Evolutionary conservation across 2,329 filamentous ascomycete genomes (phyloP).

Genomic region (Zymoseptoria brevis): DNA sequence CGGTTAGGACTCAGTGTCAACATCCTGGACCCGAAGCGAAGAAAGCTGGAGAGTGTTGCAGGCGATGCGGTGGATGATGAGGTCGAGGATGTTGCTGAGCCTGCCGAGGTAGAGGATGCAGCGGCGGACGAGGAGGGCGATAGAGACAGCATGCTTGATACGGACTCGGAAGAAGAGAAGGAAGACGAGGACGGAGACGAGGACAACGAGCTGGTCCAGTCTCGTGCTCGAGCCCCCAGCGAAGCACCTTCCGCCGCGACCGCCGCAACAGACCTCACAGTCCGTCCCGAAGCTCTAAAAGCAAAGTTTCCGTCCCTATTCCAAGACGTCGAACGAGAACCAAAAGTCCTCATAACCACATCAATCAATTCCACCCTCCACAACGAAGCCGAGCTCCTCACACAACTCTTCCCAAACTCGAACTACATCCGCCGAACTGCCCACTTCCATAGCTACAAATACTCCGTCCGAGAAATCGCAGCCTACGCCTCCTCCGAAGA

Average conservation of each 20-base stretch:
- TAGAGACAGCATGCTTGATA: slow-evolving; percentile 71
- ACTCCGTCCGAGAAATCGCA: slow-evolving; percentile 83
- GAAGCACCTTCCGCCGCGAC: slow-evolving; percentile 44
- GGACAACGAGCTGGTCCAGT: slow-evolving; percentile 14
- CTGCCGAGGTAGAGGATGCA: slow-evolving; percentile 10
- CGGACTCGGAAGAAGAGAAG: slow-evolving; percentile 41
- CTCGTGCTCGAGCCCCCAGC: slow-evolving; percentile 26
- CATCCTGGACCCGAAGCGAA: slow-evolving; percentile 39
- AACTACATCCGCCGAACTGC: slow-evolving; percentile 77
- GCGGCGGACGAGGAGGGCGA: slow-evolving; percentile 39
- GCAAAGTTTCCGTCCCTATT: slow-evolving; percentile 56
- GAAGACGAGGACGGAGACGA: slow-evolving; percentile 40
- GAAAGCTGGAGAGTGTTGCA: slow-evolving; percentile 31
- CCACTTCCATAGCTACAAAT: slow-evolving; percentile 81
- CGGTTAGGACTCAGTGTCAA: slow-evolving; percentile 37
- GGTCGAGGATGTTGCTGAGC: slow-evolving; percentile 16
- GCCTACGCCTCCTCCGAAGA: slow-evolving; percentile 63
- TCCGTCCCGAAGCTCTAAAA: slow-evolving; percentile 53
- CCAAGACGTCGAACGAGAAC: slow-evolving; percentile 46
- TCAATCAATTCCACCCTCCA: slow-evolving; percentile 83
- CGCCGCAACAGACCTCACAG: slow-evolving; percentile 50
- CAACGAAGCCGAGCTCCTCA: slow-evolving; percentile 69
- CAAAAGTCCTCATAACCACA: slow-evolving; percentile 89
- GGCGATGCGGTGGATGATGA: slow-evolving; percentile 24
- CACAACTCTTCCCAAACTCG: slow-evolving; percentile 70